Percentiles rank a stretch among this genome's conserved stretches.
Conservation (phyloP, 805 yeast species). For the Schwanniomyces vanrijiae region DNA sequence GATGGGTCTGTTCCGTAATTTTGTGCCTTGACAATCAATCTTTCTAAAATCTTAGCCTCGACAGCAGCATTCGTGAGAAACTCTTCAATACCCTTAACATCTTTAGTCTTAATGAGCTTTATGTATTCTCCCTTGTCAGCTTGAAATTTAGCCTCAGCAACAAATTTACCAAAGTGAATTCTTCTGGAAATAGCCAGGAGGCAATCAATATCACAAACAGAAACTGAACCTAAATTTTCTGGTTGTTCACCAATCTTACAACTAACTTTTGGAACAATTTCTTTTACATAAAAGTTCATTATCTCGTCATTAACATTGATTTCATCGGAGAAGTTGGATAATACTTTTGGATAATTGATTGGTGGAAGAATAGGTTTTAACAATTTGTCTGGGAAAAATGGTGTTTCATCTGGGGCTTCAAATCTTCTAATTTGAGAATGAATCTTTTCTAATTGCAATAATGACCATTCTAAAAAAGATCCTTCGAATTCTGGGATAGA, state of each 20-base stretch:
- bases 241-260: conserved; percentile 68
- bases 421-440: conserved; percentile 79
- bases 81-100: conserved; percentile 69
- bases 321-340: conserved; percentile 73
- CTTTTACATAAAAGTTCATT: conserved; percentile 61
- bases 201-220: conserved; percentile 80
- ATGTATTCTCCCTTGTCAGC: conserved; percentile 64
- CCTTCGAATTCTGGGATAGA: conserved; percentile 70
- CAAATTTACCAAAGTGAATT: conserved; percentile 96
- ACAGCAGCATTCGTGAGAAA: conserved; percentile 87
- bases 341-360: conserved; percentile 71
- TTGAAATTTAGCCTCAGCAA: conserved; percentile 90
- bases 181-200: conserved; percentile 87
- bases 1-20: conserved; percentile 90
- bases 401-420: conserved; percentile 91
- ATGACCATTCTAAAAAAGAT: conserved; percentile 84
- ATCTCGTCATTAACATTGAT: conserved; percentile 76
- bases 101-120: conserved; percentile 61
- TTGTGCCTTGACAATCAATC: conserved; percentile 78
- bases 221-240: conserved; percentile 87
- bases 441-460: conserved; percentile 66
- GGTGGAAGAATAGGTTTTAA: conserved; percentile 78
- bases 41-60: conserved; percentile 76
- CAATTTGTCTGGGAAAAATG: conserved; percentile 75
- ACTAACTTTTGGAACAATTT: conserved; percentile 75